Conservation (phyloP, 495 filamentous ascomycete genomes). For the Pyronema omphalodes region DNA sequence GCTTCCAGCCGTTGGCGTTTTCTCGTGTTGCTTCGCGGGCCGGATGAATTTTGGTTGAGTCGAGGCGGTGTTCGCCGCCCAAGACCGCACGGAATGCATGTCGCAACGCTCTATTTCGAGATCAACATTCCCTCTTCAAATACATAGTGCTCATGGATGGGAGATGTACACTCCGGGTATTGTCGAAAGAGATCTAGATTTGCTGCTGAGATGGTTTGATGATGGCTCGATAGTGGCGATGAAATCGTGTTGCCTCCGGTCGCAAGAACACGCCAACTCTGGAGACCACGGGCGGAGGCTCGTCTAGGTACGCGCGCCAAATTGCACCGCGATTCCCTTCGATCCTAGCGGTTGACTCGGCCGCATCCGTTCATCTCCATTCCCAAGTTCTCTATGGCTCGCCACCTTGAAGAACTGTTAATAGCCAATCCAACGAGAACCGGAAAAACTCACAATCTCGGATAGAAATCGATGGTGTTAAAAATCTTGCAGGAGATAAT, state of each 20-base stretch:
- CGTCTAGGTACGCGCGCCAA: no score
- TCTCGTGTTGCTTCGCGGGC: not conserved
- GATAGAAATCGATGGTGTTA: no score
- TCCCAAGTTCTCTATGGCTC: not conserved
- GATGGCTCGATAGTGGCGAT: not conserved
- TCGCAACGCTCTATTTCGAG: no score
- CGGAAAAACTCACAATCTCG: not conserved
- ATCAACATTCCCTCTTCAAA: no score
- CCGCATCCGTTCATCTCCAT: not conserved
- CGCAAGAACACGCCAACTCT: not conserved
- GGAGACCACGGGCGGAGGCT: not conserved
- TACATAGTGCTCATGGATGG: no score
- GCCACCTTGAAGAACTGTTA: not conserved
- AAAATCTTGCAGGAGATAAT: no score
- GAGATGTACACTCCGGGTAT: no score
- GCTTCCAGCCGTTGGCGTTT: not conserved
- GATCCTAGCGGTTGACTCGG: not conserved
- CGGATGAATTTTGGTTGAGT: no score
- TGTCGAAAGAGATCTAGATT: no score
- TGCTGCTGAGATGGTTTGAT: not conserved
- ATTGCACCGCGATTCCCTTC: not conserved
- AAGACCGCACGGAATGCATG: no score
- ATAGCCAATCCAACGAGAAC: not conserved
- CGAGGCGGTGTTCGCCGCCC: no score
- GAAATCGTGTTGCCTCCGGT: not conserved